Evolutionary conservation across 768 basidiomycete genomes (phyloP).

Genomic region (Leccinum subgranulosum): DNA sequence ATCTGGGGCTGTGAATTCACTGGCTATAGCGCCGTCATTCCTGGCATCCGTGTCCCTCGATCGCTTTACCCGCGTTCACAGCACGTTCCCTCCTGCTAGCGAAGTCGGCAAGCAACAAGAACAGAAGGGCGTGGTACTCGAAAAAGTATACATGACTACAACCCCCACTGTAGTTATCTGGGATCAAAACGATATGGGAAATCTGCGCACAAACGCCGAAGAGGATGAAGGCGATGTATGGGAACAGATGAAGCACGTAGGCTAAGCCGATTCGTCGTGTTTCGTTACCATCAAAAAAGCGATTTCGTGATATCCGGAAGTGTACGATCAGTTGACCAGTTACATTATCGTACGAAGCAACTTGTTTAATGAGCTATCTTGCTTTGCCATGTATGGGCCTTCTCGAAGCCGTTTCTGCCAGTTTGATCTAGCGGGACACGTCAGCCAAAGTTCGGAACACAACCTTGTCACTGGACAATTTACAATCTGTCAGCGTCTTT

Average conservation of each 20-base stretch:
- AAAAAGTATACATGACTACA: slow-evolving; percentile 61
- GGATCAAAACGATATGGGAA: slow-evolving; percentile 42
- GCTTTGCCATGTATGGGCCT: slow-evolving; percentile 83
- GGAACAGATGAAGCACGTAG: slow-evolving; percentile 59
- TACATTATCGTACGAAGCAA: not conserved
- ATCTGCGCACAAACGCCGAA: slow-evolving; percentile 9
- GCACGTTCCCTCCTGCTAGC: slow-evolving; percentile 49
- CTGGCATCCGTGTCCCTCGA: slow-evolving; percentile 66
- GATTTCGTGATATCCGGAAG: not conserved
- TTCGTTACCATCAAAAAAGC: not conserved
- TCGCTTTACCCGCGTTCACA: slow-evolving; percentile 69
- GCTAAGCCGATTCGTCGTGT: slow-evolving; percentile 9
- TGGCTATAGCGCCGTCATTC: slow-evolving; percentile 51
- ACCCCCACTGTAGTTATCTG: slow-evolving; percentile 62
- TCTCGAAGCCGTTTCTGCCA: slow-evolving; percentile 87
- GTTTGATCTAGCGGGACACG: slow-evolving; percentile 50
- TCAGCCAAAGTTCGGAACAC: slow-evolving; percentile 1
- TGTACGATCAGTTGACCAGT: not conserved
- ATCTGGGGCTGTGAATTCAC: slow-evolving; percentile 64
- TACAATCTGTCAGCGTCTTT: slow-evolving; percentile 79
- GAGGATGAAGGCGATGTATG: slow-evolving; percentile 62
- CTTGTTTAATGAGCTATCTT: slow-evolving; percentile 51
- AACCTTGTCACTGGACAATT: slow-evolving; percentile 19
- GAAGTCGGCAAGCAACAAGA: slow-evolving; percentile 50
- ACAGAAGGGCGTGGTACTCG: slow-evolving; percentile 56